Conservation (phyloP, 2,329 filamentous ascomycete genomes). For the Cryphonectria naterciae region DNA sequence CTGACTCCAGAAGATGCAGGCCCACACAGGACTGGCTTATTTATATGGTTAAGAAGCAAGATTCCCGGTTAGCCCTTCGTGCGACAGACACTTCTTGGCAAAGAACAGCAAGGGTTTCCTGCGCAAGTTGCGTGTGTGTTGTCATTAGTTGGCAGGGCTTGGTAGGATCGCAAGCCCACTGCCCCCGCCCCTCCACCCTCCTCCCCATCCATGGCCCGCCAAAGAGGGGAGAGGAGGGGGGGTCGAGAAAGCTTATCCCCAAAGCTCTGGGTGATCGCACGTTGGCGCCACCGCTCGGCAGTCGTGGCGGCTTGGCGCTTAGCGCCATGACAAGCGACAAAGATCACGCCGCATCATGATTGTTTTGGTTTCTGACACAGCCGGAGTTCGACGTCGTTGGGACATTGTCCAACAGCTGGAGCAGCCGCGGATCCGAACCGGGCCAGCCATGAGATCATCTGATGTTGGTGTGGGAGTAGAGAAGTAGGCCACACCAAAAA, state of each 20-base stretch:
- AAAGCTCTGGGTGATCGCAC: neutral
- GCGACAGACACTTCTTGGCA: neutral
- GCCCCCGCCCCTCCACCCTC: too few species aligned
- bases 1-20: neutral
- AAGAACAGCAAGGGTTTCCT: neutral
- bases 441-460: neutral
- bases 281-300: conserved; percentile 10
- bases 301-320: conserved; percentile 5
- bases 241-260: neutral
- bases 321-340: neutral
- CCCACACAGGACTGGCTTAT: neutral
- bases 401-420: neutral
- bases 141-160: neutral
- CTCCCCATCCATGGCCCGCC: neutral
- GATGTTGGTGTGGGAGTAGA: neutral
- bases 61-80: neutral
- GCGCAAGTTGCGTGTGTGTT: neutral
- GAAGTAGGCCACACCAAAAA: neutral
- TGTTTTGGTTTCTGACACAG: conserved; percentile 7
- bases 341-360: neutral
- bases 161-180: neutral
- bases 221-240: neutral
- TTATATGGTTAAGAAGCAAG: neutral
- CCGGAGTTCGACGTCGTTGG: neutral
- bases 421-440: neutral